Conservation (phyloP, 2,329 filamentous ascomycete species). For the Mollisia scopiformis region DNA sequence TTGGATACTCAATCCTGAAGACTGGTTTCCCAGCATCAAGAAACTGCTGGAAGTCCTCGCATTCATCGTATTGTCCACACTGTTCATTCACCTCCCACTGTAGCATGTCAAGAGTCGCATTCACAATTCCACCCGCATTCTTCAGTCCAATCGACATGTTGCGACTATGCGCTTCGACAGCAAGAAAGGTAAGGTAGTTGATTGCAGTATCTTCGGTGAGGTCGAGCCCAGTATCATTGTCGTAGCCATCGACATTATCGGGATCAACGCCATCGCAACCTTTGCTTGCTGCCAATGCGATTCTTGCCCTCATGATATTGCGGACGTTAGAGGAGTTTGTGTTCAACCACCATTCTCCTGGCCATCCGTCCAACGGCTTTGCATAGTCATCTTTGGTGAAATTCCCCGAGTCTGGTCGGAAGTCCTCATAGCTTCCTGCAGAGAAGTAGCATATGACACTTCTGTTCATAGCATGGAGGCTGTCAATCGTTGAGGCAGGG, state of each 20-base stretch:
- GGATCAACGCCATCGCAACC: slow-evolving; percentile 72
- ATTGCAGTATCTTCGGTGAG: slow-evolving; percentile 60
- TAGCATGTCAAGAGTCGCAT: slow-evolving; percentile 50
- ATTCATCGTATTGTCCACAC: slow-evolving; percentile 64
- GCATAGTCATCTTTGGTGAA: slow-evolving; percentile 62
- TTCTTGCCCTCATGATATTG: slow-evolving; percentile 63
- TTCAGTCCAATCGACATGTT: slow-evolving; percentile 69
- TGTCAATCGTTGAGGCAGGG: slow-evolving; percentile 46
- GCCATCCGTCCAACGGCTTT: slow-evolving; percentile 63
- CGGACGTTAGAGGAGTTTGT: slow-evolving; percentile 61
- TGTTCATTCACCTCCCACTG: slow-evolving; percentile 74
- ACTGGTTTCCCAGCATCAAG: slow-evolving; percentile 66
- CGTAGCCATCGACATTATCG: slow-evolving; percentile 71
- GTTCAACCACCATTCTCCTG: slow-evolving; percentile 69
- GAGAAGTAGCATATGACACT: slow-evolving; percentile 78
- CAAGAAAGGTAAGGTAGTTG: slow-evolving; percentile 64
- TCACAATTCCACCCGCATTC: slow-evolving; percentile 66
- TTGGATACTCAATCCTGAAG: slow-evolving; percentile 74
- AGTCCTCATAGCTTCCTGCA: slow-evolving; percentile 69
- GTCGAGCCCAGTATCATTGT: slow-evolving; percentile 66
- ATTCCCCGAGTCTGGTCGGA: slow-evolving; percentile 55
- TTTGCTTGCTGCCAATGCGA: slow-evolving; percentile 61
- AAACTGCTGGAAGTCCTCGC: slow-evolving; percentile 59
- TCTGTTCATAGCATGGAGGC: slow-evolving; percentile 53
- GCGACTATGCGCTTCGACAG: slow-evolving; percentile 52